Evolutionary conservation across 805 yeast genomes (phyloP), one percentile per base, ranked within the genome.

Genomic region (Saccharomycopsis sp.): DNA sequence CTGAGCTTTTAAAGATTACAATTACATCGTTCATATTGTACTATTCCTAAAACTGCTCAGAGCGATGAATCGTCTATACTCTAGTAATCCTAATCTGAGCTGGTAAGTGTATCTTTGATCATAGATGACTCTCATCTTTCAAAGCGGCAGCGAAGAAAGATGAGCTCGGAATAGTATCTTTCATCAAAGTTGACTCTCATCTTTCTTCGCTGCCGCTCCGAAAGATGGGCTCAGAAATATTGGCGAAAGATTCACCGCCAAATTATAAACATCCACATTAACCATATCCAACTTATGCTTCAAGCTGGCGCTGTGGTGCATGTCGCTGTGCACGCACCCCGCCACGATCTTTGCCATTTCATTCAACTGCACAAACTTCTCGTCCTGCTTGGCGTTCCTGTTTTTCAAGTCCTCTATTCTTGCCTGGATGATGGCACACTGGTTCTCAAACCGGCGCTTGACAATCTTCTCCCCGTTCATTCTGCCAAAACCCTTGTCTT

Each of bases 401-500:
- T 22, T 15, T 20, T 33, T 36, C 33, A 39, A 35, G 17, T 32
- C 38, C 7, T 22, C 20, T 13, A 43, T 39, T 34, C 42, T 36
- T n/a, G 6, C 17, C 15, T 36, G 30, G 9, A 36, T 39, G 12
- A 25, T 22, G 8, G 26, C 27, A 8, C 7, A 15, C 22, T 39
- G 42, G 15, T 32, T 36, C 18, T 22, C 39, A 26, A 26, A 36
- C n/a, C 42, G 19, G 15, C 16, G 23, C 5, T 33, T 20, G 6
- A 43, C 27, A 15, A 46, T 37, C 23, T 38, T 36, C 34, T 46
- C 49, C 4, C 47, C 47, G 7, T 36, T 36, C 13, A 13, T 21
- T 29, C 49, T 25, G 9, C 33, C 30, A 13, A 22, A 21, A 6
- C 32, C 32, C 32, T 43, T 46, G 6, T 43, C 48, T 27, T 43